Percentiles rank a stretch among this genome's conserved stretches.
phyloP scores from a whole-genome alignment of 2,329 filamentous ascomycete genomes.

The Xylaria multiplex region DNA sequence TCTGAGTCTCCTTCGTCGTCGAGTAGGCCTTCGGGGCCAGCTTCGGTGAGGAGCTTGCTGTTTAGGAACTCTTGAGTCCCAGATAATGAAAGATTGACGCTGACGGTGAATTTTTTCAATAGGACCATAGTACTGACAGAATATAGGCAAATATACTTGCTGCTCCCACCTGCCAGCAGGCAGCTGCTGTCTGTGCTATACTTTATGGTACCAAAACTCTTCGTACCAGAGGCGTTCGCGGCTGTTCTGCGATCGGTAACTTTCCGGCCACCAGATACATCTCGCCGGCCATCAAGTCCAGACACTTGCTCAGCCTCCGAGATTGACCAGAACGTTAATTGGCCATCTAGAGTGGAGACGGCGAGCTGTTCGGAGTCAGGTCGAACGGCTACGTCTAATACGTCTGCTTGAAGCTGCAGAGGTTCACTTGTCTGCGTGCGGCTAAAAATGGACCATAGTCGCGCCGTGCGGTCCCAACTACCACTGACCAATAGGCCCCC shows the following conservation, averaged over 20 bases:
- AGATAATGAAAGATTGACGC: conserved; percentile 92
- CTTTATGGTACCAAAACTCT: conserved; percentile 85
- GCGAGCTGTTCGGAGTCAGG: conserved; percentile 93
- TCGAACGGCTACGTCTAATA: conserved; percentile 85
- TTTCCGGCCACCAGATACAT: conserved; percentile 92
- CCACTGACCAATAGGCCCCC: conserved; percentile 86
- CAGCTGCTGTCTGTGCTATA: conserved; percentile 95
- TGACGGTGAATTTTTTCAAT: conserved; percentile 94
- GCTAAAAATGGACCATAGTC: conserved; percentile 95
- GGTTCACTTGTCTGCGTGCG: conserved; percentile 95
- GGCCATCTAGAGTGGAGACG: conserved; percentile 91
- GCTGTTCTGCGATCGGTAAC: conserved; percentile 88
- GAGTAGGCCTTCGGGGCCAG: conserved; percentile 83
- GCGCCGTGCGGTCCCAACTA: conserved; percentile 95
- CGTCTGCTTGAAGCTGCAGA: conserved; percentile 89
- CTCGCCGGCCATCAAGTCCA: conserved; percentile 87
- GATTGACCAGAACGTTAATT: conserved; percentile 94
- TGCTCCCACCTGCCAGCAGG: conserved; percentile 89
- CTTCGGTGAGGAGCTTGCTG: conserved; percentile 90
- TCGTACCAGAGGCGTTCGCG: conserved; percentile 89
- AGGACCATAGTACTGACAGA: conserved; percentile 92
- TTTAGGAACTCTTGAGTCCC: conserved; percentile 98
- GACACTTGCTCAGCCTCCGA: conserved; percentile 86
- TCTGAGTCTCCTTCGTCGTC: conserved; percentile 90
- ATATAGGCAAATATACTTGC: conserved; percentile 98